Percentiles rank a stretch among this genome's conserved stretches.
These are phyloP conservation scores for Taphrina sp. DNA, from an alignment of 1,139 yeast species.

Conservation along the genomic window DNA sequence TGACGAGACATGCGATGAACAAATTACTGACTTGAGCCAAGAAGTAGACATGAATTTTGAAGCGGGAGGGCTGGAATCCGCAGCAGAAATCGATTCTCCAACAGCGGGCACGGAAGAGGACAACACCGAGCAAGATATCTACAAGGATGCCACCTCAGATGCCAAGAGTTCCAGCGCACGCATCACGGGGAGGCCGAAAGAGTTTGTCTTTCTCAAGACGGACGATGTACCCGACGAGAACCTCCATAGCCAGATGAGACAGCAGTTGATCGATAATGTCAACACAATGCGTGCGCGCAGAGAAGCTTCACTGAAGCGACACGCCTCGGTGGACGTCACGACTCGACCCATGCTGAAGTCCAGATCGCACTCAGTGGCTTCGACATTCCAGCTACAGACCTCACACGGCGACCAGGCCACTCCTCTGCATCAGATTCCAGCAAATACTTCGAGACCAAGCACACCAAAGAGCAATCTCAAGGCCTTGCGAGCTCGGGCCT, in stretches of 20 bases:
- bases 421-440: constrained; percentile 11
- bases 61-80: constrained; percentile 15
- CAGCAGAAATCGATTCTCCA: constrained; percentile 14
- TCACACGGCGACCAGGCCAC: constrained; percentile 9
- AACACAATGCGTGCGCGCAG: constrained; percentile 14
- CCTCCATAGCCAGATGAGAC: constrained; percentile 12
- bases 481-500: neutral
- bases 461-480: neutral
- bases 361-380: constrained; percentile 4
- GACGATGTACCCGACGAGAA: constrained; percentile 16
- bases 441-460: constrained; percentile 2
- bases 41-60: neutral
- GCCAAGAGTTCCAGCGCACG: neutral
- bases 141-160: constrained; percentile 9
- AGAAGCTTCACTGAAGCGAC: constrained; percentile 8
- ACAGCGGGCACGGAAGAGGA: neutral
- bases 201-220: constrained; percentile 22
- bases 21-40: neutral
- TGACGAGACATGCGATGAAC: constrained; percentile 4
- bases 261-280: constrained; percentile 12
- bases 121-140: neutral
- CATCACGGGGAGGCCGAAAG: constrained; percentile 3
- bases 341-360: neutral
- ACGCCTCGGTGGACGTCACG: neutral
- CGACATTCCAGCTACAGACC: neutral